Base-by-base conservation (phyloP, 2,329 filamentous ascomycete species). In the Purpureocillium lavendulum region DNA sequence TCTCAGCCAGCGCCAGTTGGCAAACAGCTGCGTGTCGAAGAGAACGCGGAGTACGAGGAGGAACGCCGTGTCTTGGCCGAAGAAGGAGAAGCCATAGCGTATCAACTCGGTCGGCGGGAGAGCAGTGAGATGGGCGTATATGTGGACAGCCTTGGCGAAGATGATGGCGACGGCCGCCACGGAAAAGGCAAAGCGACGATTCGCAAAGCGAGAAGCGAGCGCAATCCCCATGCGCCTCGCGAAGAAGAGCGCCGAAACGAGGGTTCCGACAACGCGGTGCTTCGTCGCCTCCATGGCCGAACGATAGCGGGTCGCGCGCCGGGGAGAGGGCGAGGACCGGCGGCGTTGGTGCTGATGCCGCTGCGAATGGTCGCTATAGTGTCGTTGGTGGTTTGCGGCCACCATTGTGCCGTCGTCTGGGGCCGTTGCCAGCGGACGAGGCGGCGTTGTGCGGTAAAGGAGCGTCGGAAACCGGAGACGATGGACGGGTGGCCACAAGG, bases 11-110 rank as follows among this genome's bases (percentile, higher is more conserved):
- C 38, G 33, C 31, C 51, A 42, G 41, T 39, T 46, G 43, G 43
- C 37, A n/a, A 43, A 47, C 6, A 48, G 15, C 3, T 48, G 44
- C 3, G 24, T 30, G 36, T 56, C 51, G 34, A 62, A 51, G 2
- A 62, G 46, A 2, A 60, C 45, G 7, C 59, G 49, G 31, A 61
- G 50, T 21, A 58, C 16, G 11, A 62, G 43, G 3, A 63, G 47
- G 4, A 61, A 45, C 6, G 53, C 35, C 1, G 56, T 44, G 15
- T 63, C 60, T 30, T 62, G 59, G 4, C 51, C 49, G 40, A 60
- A 61, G 40, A 63, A 63, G 2, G 60, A 59, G 10, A 56, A 51
- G 16, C 54, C 54, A 45, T 56, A 63, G 1, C 49, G 51, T 8
- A 52, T 16, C 39, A 62, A 43, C 26, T 56, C 49, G n/a, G 48